Conservation (phyloP, 495 filamentous ascomycete species). For the Cenococcum geophilum region DNA sequence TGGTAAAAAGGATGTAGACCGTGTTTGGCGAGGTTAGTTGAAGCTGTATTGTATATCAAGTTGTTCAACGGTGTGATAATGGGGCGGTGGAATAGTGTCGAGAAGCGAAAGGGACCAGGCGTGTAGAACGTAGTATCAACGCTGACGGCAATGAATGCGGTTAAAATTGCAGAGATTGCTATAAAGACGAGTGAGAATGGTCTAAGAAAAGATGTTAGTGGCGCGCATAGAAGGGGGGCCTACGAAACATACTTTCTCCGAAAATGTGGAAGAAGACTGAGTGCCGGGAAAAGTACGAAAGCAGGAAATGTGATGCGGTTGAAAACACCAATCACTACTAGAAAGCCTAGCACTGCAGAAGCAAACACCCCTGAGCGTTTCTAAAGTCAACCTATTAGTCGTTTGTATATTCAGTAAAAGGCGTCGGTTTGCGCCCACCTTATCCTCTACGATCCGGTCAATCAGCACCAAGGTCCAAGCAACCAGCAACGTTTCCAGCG, state of each 20-base stretch:
- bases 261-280: slow-evolving; percentile 80
- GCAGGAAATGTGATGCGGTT: slow-evolving; percentile 97
- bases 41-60: slow-evolving; percentile 72
- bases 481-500: slow-evolving; percentile 86
- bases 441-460: slow-evolving; percentile 68
- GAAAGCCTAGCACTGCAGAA: slow-evolving; percentile 67
- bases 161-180: slow-evolving; percentile 52
- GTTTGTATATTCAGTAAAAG: neutral
- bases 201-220: slow-evolving; percentile 42
- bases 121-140: slow-evolving; percentile 80
- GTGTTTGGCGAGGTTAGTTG: slow-evolving; percentile 76
- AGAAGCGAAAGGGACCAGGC: slow-evolving; percentile 49
- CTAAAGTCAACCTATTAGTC: slow-evolving; percentile 38
- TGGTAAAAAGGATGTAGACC: slow-evolving; percentile 90
- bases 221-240: neutral
- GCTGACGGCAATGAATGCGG: slow-evolving; percentile 64
- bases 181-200: slow-evolving; percentile 62
- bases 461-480: slow-evolving; percentile 88
- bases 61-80: slow-evolving; percentile 90
- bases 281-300: slow-evolving; percentile 72
- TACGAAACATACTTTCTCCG: slow-evolving; percentile 57
- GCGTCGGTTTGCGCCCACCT: slow-evolving; percentile 47
- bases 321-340: slow-evolving; percentile 80
- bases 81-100: slow-evolving; percentile 48
- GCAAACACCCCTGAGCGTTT: slow-evolving; percentile 68